Evolutionary conservation across 495 filamentous ascomycete species (phyloP).

Genomic region (Penicillium tannophilum): DNA sequence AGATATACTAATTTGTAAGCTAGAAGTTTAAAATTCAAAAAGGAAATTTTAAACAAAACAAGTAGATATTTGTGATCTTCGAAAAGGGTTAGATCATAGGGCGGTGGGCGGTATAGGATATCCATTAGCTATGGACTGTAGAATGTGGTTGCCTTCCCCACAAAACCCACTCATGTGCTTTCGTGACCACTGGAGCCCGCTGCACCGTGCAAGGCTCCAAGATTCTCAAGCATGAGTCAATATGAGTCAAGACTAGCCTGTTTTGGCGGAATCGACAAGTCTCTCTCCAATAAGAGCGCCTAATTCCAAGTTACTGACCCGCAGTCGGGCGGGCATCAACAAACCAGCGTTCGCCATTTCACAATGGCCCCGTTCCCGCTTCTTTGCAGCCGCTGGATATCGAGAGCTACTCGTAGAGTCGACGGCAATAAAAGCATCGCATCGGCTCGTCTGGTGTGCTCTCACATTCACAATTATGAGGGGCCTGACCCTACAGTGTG

Average conservation of each 20-base stretch:
- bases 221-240: background rate
- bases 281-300: background rate
- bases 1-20: no score
- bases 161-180: background rate
- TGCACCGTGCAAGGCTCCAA: background rate
- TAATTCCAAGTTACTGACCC: constrained; percentile 2
- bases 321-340: constrained; percentile 4
- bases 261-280: background rate
- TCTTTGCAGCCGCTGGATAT: constrained; percentile 4
- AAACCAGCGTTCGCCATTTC: constrained; percentile 3
- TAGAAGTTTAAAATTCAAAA: no score
- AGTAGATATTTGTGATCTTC: no score
- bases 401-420: background rate
- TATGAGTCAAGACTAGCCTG: background rate
- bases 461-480: constrained; percentile 2
- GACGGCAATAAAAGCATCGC: background rate
- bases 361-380: constrained; percentile 1
- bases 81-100: no score
- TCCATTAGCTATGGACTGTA: background rate
- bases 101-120: no score
- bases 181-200: background rate
- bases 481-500: constrained; percentile 8
- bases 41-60: no score
- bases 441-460: background rate
- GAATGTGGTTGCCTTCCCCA: background rate